A percentile compares a stretch with the other conserved stretches of the same genome.
These are phyloP conservation scores for Acanthamoeba healyi DNA, from an alignment of 208 protist genomes.

Conservation along the genomic window DNA sequence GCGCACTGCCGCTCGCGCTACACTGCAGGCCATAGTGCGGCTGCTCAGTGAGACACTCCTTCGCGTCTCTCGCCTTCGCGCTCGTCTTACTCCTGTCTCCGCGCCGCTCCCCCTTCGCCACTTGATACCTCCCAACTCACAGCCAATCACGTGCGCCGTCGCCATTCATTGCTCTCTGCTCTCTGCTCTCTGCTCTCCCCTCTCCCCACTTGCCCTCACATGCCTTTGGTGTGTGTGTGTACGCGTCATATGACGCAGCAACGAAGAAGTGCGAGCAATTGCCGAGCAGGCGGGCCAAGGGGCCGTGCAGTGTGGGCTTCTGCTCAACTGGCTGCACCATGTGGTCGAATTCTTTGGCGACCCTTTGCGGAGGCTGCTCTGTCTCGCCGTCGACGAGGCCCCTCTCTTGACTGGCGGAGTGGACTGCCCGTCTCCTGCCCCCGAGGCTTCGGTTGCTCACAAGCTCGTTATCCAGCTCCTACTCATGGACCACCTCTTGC, in stretches of 20 bases:
- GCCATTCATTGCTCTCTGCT: too few species aligned
- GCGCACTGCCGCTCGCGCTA: neutral
- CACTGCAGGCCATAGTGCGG: neutral
- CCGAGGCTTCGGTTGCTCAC: neutral
- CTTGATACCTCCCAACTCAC: neutral
- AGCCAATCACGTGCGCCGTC: neutral
- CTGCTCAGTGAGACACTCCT: neutral
- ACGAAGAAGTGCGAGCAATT: neutral
- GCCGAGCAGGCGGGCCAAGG: neutral
- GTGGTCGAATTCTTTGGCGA: slow-evolving; percentile 13
- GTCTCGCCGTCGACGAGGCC: neutral
- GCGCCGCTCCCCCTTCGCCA: neutral
- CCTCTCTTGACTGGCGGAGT: neutral
- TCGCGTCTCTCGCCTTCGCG: neutral
- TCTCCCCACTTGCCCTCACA: too few species aligned
- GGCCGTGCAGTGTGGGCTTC: neutral
- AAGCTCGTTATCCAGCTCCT: slow-evolving; percentile 39
- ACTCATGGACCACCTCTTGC: slow-evolving; percentile 4
- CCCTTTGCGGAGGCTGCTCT: neutral
- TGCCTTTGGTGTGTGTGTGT: too few species aligned
- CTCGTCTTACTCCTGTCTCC: neutral
- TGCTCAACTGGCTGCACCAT: neutral
- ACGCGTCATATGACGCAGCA: too few species aligned
- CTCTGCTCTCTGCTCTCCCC: too few species aligned
- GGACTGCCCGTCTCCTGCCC: neutral